phyloP scores from a whole-genome alignment of 305 asterid genomes.

The Caryopteris hybrid region DNA sequence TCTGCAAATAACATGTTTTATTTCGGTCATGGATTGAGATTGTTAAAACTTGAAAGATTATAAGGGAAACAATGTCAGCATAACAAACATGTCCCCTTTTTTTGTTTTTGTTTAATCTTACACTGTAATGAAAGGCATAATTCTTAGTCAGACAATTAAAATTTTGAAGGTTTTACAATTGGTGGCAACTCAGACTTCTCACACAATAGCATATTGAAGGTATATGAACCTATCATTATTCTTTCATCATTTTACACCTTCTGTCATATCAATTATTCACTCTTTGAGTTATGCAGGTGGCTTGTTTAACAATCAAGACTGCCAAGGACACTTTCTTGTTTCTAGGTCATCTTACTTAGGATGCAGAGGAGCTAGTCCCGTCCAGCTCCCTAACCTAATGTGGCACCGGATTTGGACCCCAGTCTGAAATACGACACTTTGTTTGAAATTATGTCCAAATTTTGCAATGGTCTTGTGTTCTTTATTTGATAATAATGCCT shows the following conservation, averaged over 20 bases:
- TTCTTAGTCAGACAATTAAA: not conserved
- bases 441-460: no score
- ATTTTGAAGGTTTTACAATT: not conserved
- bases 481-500: no score
- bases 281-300: conserved; percentile 10
- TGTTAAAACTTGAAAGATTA: not conserved
- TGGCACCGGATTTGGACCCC: no score
- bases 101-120: not conserved
- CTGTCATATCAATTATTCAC: not conserved
- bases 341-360: no score
- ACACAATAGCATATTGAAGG: not conserved
- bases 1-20: not conserved
- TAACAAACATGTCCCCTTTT: no score
- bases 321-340: no score
- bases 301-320: not conserved
- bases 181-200: not conserved
- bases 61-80: not conserved
- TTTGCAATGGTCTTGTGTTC: no score
- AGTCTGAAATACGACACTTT: no score
- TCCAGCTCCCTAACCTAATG: no score
- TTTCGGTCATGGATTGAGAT: not conserved
- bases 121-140: not conserved
- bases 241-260: not conserved
- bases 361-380: no score
- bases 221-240: not conserved